phyloP scores from a whole-genome alignment of 371 early-diverging fungal genomes.

The Parasitella parasitica region DNA sequence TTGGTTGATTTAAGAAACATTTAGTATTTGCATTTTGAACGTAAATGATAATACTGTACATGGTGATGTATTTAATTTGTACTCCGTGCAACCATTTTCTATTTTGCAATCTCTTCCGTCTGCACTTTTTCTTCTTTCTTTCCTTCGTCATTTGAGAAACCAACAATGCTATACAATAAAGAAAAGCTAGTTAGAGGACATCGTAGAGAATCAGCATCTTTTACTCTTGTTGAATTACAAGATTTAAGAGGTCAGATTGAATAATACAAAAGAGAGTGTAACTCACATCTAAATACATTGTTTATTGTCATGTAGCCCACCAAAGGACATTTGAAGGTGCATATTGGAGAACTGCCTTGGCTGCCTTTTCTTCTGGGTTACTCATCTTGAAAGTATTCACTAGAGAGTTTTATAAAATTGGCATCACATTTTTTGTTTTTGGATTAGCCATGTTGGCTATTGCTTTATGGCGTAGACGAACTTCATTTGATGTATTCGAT shows the following conservation, averaged over 20 bases:
- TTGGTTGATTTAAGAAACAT: too few species aligned
- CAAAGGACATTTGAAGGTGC: conserved; percentile 80
- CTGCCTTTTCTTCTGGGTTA: conserved; percentile 65
- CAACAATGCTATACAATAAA: conserved; percentile 9
- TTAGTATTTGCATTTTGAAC: too few species aligned
- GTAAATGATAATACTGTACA: too few species aligned
- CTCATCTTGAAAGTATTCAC: conserved; percentile 71
- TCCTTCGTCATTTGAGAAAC: too few species aligned
- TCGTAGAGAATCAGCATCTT: conserved; percentile 38
- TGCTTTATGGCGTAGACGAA: conserved; percentile 57
- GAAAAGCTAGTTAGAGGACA: conserved; percentile 43
- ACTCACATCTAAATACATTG: background rate
- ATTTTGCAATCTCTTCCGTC: too few species aligned
- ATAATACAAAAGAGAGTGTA: background rate
- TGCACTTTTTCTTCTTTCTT: too few species aligned
- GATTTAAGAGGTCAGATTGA: conserved; percentile 37
- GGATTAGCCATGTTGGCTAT: conserved; percentile 68
- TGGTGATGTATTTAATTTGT: too few species aligned
- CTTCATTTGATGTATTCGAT: conserved; percentile 50
- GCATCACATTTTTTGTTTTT: conserved; percentile 72
- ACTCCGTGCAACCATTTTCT: too few species aligned
- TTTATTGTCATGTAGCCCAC: conserved; percentile 45
- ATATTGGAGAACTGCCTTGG: conserved; percentile 75
- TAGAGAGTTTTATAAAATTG: conserved; percentile 68
- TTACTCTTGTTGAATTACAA: conserved; percentile 40